Evolutionary conservation across 768 basidiomycete genomes (phyloP).

Genomic region (Kockovaella imperatae): DNA sequence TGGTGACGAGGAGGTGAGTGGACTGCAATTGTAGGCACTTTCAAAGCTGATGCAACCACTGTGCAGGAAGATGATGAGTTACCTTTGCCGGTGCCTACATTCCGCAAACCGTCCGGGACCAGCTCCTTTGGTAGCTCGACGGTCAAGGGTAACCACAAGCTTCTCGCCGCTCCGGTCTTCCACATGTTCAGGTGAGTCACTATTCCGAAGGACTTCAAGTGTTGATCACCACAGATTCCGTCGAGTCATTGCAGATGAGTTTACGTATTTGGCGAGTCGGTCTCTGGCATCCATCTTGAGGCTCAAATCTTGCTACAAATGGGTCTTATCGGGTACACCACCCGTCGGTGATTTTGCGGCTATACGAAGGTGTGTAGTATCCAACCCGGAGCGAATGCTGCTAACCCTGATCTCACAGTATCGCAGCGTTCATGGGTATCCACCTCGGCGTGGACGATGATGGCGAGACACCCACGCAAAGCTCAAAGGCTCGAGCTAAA

Average conservation of each 20-base stretch:
- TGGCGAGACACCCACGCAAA: constrained; percentile 64
- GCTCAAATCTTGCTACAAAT: constrained; percentile 68
- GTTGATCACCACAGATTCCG: constrained; percentile 53
- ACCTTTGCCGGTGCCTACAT: constrained; percentile 21
- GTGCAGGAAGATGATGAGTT: constrained; percentile 17
- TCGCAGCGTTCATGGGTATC: constrained; percentile 76
- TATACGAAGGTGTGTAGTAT: constrained; percentile 56
- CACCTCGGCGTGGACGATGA: constrained; percentile 89
- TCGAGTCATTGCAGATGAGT: constrained; percentile 85
- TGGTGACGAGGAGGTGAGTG: constrained; percentile 47
- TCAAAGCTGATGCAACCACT: background rate
- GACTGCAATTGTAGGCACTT: no score
- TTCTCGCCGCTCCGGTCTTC: constrained; percentile 73
- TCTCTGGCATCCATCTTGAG: constrained; percentile 69
- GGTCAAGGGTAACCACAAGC: constrained; percentile 65
- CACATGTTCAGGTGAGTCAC: constrained; percentile 64
- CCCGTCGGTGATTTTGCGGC: constrained; percentile 85
- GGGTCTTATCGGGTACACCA: constrained; percentile 96
- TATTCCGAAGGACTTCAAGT: background rate
- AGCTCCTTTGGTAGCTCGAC: constrained; percentile 52
- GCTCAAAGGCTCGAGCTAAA: constrained; percentile 68
- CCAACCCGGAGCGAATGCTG: background rate
- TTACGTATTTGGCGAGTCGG: constrained; percentile 80
- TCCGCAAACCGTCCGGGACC: constrained; percentile 15
- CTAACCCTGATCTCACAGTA: constrained; percentile 42